Base-by-base conservation (phyloP, 2,329 filamentous ascomycete species). In the Colletotrichum kahawae region DNA sequence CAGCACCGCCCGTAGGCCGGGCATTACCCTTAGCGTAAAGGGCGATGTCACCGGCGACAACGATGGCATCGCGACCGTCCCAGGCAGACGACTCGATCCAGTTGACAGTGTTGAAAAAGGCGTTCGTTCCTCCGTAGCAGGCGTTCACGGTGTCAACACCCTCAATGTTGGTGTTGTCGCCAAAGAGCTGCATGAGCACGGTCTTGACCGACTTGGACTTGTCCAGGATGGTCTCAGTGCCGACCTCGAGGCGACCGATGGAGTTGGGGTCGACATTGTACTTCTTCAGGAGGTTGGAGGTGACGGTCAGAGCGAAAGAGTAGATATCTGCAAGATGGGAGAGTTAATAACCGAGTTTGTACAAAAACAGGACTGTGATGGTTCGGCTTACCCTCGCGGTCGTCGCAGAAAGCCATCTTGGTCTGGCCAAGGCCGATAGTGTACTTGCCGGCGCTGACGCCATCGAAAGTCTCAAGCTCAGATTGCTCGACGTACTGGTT, bases 161-260 rank as follows among this genome's bases (percentile, higher is more conserved):
- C 88, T 96, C 94, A 76, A 96, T 88, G 87, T 94, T 95, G 87
- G 92, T 94, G 88, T 96, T 96, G 80, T 94, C 93, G 82, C 93
- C 91, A 80, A 96, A 95, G 60, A 96, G 90, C 88, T 96, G 94
- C 94, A 96, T 96, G 78, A 96, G 88, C 77, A 96, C 94, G 34
- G 94, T 93, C 91, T 96, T 96, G 88, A 96, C 94, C 60, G 94
- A 96, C 90, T 96, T 96, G 83, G 94, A 96, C 89, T 96, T 96
- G 90, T 96, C 94, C 82, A 96, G 88, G 71, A 96, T 88, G 78
- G 94, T 96, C 90, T 96, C 94, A 70, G 94, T 96, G 82, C 94
- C 94, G 81, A 96, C 94, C 88, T 96, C 94, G 82, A 96, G 89
- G 81, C 94, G 93, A 79, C 94, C 94, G 83, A 96, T 92, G 77